A percentile compares a stretch with the other conserved stretches of the same genome.
These are phyloP conservation scores for Petunia secreta DNA, from an alignment of 257 asterid genomes.

Conservation along the genomic window DNA sequence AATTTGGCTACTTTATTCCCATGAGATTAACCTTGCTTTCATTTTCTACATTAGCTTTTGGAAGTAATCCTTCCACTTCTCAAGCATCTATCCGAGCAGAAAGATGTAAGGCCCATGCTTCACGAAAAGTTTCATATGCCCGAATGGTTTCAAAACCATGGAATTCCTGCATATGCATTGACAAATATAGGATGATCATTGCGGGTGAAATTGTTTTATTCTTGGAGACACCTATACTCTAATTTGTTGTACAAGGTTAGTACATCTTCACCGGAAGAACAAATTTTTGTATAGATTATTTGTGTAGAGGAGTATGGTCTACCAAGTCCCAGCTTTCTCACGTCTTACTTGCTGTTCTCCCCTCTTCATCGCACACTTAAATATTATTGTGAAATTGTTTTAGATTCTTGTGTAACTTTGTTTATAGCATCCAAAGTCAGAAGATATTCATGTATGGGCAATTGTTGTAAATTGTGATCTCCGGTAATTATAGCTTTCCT, in stretches of 20 bases:
- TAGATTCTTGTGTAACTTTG: slow-evolving; percentile 43
- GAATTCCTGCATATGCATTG: slow-evolving; percentile 72
- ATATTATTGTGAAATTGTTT: slow-evolving; percentile 38
- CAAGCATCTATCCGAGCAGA: slow-evolving; percentile 81
- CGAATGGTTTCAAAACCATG: slow-evolving; percentile 86
- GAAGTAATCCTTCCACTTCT: slow-evolving; percentile 93
- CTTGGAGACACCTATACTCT: slow-evolving; percentile 24
- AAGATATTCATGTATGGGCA: slow-evolving; percentile 33
- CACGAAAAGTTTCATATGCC: slow-evolving; percentile 89
- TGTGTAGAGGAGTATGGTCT: slow-evolving; percentile 29
- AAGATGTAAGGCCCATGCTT: slow-evolving; percentile 76
- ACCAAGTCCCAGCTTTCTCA: slow-evolving; percentile 7
- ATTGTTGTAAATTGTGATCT: slow-evolving; percentile 32
- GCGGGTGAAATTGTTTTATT: not conserved
- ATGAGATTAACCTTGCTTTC: slow-evolving; percentile 15
- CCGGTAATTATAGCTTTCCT: slow-evolving; percentile 32
- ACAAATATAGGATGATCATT: slow-evolving; percentile 35
- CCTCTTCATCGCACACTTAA: not conserved
- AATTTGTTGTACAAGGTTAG: slow-evolving; percentile 26
- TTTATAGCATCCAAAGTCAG: slow-evolving; percentile 40
- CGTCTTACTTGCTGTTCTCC: not conserved
- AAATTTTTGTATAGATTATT: slow-evolving; percentile 34
- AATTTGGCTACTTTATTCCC: not conserved
- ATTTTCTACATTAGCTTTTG: slow-evolving; percentile 58
- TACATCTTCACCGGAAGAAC: slow-evolving; percentile 27